phyloP scores from a whole-genome alignment of 805 yeast species.

The Suhomyces canberraensis region DNA sequence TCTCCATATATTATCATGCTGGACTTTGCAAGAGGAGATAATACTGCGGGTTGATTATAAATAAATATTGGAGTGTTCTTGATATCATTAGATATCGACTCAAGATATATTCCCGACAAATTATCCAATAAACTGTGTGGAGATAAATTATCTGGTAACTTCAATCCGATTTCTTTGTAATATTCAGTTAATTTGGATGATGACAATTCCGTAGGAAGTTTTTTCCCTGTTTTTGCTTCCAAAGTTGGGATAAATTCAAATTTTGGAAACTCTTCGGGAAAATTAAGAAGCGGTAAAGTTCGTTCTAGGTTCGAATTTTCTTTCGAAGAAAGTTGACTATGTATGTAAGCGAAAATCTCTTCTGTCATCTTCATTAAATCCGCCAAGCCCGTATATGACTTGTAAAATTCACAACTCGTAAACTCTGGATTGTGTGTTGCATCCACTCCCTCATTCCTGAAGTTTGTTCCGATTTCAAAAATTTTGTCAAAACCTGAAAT shows the following conservation, averaged over 20 bases:
- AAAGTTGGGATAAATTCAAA: constrained; percentile 68
- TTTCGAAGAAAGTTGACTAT: constrained; percentile 22
- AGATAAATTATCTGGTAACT: constrained; percentile 39
- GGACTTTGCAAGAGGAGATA: constrained; percentile 89
- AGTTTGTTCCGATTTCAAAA: constrained; percentile 80
- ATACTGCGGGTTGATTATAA: constrained; percentile 73
- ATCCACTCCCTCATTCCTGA: constrained; percentile 92
- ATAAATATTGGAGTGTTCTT: constrained; percentile 62
- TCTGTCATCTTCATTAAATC: constrained; percentile 68
- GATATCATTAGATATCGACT: constrained; percentile 48
- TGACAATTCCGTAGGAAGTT: constrained; percentile 45
- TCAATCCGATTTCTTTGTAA: constrained; percentile 34
- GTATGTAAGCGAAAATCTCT: constrained; percentile 45
- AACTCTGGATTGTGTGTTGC: constrained; percentile 93
- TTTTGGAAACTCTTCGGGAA: constrained; percentile 17
- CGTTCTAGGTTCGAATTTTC: neutral
- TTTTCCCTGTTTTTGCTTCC: constrained; percentile 48
- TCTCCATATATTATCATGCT: constrained; percentile 22
- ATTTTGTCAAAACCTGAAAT: constrained; percentile 84
- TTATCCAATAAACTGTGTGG: constrained; percentile 63
- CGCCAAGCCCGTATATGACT: constrained; percentile 61
- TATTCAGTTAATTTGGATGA: constrained; percentile 41
- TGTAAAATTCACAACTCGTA: constrained; percentile 86
- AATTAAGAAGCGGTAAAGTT: constrained; percentile 21
- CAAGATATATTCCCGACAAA: constrained; percentile 60